These are phyloP conservation scores for Leishmania martiniquensis DNA, from an alignment of 208 protist species.

Conservation along the genomic window DNA sequence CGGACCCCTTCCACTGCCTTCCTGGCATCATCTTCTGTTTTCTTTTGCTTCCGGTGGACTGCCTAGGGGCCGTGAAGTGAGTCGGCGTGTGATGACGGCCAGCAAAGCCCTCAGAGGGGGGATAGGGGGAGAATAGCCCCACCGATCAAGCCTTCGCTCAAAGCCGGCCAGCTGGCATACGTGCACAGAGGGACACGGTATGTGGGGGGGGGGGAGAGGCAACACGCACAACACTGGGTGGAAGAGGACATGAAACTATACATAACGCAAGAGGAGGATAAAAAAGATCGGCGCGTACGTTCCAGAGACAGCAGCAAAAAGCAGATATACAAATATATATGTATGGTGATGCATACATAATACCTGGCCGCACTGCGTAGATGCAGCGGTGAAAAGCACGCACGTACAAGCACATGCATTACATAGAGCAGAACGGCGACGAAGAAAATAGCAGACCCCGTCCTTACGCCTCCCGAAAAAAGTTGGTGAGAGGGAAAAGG, in stretches of 20 bases:
- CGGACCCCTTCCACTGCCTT: neutral
- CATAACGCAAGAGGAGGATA: constrained; percentile 5
- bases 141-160: constrained; percentile 2
- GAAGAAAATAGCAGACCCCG: neutral
- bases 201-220: no score
- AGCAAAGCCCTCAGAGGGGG: neutral
- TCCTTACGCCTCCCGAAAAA: neutral
- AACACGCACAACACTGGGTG: neutral
- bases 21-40: neutral
- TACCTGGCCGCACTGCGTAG: neutral
- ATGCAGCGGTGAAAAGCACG: neutral
- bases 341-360: neutral
- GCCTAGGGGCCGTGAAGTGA: neutral
- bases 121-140: neutral
- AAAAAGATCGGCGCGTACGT: neutral
- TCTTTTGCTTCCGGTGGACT: neutral
- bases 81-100: neutral
- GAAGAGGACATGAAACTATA: constrained; percentile 7
- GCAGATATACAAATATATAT: neutral
- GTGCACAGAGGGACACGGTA: constrained; percentile 3
- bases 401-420: neutral
- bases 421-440: neutral
- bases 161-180: neutral
- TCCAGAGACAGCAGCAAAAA: neutral
- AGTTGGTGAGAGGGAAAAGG: neutral